Percentiles rank a stretch among this genome's conserved stretches.
Conservation (phyloP, 169 alveolate genomes). For the Cytauxzoon felis region DNA sequence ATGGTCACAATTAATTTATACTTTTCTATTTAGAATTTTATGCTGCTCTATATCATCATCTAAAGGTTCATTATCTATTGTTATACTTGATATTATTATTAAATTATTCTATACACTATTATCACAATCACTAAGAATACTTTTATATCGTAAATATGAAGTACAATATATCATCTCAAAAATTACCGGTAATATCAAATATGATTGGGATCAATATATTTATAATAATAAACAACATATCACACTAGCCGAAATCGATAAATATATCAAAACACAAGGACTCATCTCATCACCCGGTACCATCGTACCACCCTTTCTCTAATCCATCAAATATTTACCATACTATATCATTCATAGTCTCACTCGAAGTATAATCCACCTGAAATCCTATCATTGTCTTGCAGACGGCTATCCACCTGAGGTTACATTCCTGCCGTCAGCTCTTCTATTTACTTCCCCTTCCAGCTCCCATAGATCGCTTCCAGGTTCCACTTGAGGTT, state of each 20-base stretch:
- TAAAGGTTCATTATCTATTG: conserved; percentile 22
- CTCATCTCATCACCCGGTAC: conserved; percentile 59
- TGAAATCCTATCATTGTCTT: too few species aligned
- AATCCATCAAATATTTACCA: neutral
- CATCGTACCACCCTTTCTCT: conserved; percentile 35
- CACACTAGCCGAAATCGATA: conserved; percentile 54
- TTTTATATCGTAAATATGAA: conserved; percentile 54
- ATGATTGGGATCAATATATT: conserved; percentile 27
- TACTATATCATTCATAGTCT: too few species aligned
- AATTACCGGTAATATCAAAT: conserved; percentile 2
- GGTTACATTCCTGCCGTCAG: too few species aligned
- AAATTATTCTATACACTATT: conserved; percentile 17
- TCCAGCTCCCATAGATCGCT: too few species aligned
- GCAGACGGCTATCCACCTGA: too few species aligned
- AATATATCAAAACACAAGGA: conserved; percentile 47
- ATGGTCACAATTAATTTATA: conserved; percentile 28
- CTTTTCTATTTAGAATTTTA: conserved; percentile 18
- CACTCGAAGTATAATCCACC: too few species aligned
- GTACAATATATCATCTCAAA: conserved; percentile 35
- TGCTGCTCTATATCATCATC: conserved; percentile 50
- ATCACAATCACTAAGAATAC: conserved; percentile 44
- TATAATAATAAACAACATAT: conserved; percentile 13
- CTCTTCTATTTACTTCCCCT: too few species aligned
- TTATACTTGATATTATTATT: conserved; percentile 33
- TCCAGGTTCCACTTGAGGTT: too few species aligned